Percentiles rank a stretch among this genome's conserved stretches.
phyloP scores from a whole-genome alignment of 192 early-diverging fungal genomes.

The Pilobolus umbonatus region DNA sequence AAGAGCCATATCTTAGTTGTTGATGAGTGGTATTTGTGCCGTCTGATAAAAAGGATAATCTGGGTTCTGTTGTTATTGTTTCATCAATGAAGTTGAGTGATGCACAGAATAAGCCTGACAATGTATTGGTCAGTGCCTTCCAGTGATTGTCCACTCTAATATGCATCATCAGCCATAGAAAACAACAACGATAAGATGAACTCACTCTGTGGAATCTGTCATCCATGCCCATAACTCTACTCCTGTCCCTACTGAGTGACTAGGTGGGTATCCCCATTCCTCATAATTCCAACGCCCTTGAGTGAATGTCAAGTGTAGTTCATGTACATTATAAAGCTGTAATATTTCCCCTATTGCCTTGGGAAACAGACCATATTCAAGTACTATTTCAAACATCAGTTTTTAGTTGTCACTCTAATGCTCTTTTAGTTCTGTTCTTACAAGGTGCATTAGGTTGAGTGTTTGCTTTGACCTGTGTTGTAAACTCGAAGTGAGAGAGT shows the following conservation, averaged over 20 bases:
- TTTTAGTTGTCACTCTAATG: not conserved
- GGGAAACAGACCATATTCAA: slow-evolving; percentile 81
- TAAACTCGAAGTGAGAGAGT: slow-evolving; percentile 80
- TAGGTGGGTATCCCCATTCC: slow-evolving; percentile 66
- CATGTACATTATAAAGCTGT: slow-evolving; percentile 65
- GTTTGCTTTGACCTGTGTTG: slow-evolving; percentile 33
- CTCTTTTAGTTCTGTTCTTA: not conserved
- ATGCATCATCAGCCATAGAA: not conserved
- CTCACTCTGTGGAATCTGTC: slow-evolving; percentile 30
- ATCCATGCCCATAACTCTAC: slow-evolving; percentile 72
- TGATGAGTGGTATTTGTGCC: slow-evolving; percentile 5
- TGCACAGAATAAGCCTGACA: slow-evolving; percentile 93
- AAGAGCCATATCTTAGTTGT: slow-evolving; percentile 65
- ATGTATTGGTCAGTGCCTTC: slow-evolving; percentile 83
- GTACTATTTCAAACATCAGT: slow-evolving; percentile 24
- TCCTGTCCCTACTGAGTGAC: slow-evolving; percentile 63
- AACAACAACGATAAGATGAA: not conserved
- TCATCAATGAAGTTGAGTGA: slow-evolving; percentile 93
- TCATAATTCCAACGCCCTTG: slow-evolving; percentile 85
- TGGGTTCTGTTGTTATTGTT: slow-evolving; percentile 60
- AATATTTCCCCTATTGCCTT: slow-evolving; percentile 81
- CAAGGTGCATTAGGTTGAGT: slow-evolving; percentile 6
- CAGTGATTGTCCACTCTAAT: slow-evolving; percentile 71
- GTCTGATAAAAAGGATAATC: slow-evolving; percentile 50
- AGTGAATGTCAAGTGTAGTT: slow-evolving; percentile 84